phyloP scores from a whole-genome alignment of 306 rosid genomes.

The Glycyrrhiza uralensis region DNA sequence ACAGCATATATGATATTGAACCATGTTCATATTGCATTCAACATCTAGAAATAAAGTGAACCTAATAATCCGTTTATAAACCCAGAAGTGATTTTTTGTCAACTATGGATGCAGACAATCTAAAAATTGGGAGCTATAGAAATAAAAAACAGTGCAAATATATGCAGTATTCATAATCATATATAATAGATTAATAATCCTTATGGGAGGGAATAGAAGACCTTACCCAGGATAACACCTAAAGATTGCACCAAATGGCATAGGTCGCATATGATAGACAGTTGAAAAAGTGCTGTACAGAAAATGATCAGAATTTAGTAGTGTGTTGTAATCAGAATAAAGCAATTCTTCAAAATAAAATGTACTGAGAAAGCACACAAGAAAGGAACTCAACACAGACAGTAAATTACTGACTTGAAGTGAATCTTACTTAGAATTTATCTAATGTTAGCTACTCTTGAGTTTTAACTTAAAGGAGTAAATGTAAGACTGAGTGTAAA shows the following conservation, averaged over 20 bases:
- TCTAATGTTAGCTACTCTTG: not conserved
- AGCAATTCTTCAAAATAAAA: not conserved
- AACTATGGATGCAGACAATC: not conserved
- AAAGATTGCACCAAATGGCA: slow-evolving; percentile 86
- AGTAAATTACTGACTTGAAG: not conserved
- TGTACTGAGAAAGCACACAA: not conserved
- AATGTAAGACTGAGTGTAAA: slow-evolving; percentile 1
- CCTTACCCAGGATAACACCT: slow-evolving; percentile 93
- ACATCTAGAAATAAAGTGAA: not conserved
- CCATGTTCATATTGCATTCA: slow-evolving; percentile 5
- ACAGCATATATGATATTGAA: not conserved
- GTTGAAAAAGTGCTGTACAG: slow-evolving; percentile 73
- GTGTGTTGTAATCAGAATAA: slow-evolving; percentile 24
- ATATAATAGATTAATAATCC: not conserved
- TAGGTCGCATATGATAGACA: slow-evolving; percentile 88
- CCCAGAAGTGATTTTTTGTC: not conserved
- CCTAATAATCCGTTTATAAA: not conserved
- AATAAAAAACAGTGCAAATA: not conserved
- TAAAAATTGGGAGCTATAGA: slow-evolving; percentile 1
- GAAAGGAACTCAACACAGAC: slow-evolving; percentile 7
- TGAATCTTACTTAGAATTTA: not conserved
- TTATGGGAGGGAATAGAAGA: not conserved
- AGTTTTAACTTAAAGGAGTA: not conserved
- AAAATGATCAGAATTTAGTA: slow-evolving; percentile 16
- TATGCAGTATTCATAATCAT: not conserved